Evolutionary conservation across 2,329 filamentous ascomycete species (phyloP), one percentile per base, ranked within the genome.

Genomic region (Samsoniella hepiali): DNA sequence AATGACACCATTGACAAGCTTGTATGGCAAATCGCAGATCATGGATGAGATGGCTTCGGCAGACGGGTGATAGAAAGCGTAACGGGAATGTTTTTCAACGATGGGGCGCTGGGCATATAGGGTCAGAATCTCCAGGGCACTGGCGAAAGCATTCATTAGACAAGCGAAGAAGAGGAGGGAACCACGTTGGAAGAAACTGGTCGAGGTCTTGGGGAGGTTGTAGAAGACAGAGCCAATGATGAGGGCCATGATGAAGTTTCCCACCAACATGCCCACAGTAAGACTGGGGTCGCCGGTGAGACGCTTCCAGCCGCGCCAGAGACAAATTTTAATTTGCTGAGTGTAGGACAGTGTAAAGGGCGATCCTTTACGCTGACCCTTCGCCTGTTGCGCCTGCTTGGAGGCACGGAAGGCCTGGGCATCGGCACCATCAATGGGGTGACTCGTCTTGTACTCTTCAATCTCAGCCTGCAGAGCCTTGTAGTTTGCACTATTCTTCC

Each of bases 71-170:
- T 97, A 96, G 22, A 97, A 82, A 22, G 93, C 92, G 73, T 96
- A 97, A 64, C 90, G 87, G 63, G 83, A 79, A 69, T 97, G 93
- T 74, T 97, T 97, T 73, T 97, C 92, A 65, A 97, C 91, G 69
- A 97, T 96, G 1, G 91, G 90, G 44, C 93, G 89, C 83, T 97
- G 93, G 2, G 91, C 86, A 72, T 95, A 97, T 5, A 97, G 82
- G 0, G 91, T 93, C 40, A 95, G 76, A 72, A 97, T 95, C 81
- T 95, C 91, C 45, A 95, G 83, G 63, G 90, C 89, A 72, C 87
- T 90, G 66, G 88, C 83, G 71, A 96, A 95, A 54, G 91, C 91
- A 74, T 95, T 96, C 79, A 95, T 88, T 65, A 97, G 80, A 71
- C 93, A 88, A 68, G 91, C 91, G 72, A 96, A 95, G 84, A 96